Evolutionary conservation across 139 green algal species (phyloP).

Genomic region (Diplosphaera chodatii): DNA sequence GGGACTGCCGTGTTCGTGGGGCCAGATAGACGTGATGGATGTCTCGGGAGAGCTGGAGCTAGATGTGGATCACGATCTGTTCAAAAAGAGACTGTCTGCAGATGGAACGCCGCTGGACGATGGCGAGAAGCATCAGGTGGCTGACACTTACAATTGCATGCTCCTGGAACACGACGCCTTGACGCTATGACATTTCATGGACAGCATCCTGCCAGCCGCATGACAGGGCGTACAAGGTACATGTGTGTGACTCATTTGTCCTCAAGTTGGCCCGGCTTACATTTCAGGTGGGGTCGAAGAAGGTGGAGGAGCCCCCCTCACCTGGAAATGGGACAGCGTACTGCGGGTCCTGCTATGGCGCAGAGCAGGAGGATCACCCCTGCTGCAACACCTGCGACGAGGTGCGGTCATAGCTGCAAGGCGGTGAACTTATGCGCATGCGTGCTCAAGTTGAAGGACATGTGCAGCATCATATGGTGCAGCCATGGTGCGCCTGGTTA

Average conservation of each 20-base stretch:
- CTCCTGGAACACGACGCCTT: too few species aligned
- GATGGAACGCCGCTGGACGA: constrained; percentile 52
- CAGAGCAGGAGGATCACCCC: constrained; percentile 52
- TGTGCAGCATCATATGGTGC: too few species aligned
- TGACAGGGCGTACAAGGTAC: too few species aligned
- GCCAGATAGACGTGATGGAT: constrained; percentile 96
- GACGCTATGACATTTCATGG: too few species aligned
- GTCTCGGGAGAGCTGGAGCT: constrained; percentile 90
- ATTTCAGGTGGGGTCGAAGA: constrained; percentile 12
- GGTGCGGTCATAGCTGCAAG: too few species aligned
- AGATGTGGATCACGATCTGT: constrained; percentile 85
- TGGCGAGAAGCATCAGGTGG: constrained; percentile 47
- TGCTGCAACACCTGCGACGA: constrained; percentile 96
- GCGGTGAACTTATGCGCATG: too few species aligned
- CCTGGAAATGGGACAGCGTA: constrained; percentile 10
- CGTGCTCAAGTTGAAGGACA: too few species aligned
- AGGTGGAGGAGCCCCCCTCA: constrained; percentile 3
- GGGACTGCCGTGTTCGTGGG: constrained; percentile 79
- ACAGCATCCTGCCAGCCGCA: too few species aligned
- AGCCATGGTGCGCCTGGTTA: too few species aligned
- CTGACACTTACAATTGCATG: too few species aligned
- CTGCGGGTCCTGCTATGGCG: constrained; percentile 93
- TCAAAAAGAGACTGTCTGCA: constrained; percentile 58
- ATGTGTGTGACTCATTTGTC: too few species aligned
- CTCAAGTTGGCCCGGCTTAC: too few species aligned